A percentile compares a stretch with the other conserved stretches of the same genome.
Evolutionary conservation across 106 monocot genomes (phyloP).

Genomic region (Iris macrosiphon): DNA sequence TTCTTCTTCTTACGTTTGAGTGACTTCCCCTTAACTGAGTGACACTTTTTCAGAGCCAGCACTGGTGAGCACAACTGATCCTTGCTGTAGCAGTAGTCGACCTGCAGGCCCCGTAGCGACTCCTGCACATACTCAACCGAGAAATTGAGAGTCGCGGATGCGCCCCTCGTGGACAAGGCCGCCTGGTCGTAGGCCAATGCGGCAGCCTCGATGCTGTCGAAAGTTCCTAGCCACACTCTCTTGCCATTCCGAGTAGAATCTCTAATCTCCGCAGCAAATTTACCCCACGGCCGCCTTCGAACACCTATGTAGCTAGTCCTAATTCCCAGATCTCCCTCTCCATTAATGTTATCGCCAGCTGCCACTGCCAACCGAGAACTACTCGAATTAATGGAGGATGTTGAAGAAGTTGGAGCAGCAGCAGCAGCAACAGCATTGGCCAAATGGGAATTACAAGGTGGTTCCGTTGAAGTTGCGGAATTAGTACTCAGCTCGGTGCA

Average conservation of each 20-base stretch:
- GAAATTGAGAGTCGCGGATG: constrained; percentile 17
- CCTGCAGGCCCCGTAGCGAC: neutral
- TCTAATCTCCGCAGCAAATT: constrained; percentile 20
- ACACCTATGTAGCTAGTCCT: constrained; percentile 14
- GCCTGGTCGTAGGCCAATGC: constrained; percentile 29
- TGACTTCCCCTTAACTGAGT: neutral
- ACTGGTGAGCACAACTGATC: constrained; percentile 4
- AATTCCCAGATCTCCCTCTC: too few relatives aligned
- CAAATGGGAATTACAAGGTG: too few relatives aligned
- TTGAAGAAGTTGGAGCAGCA: too few relatives aligned
- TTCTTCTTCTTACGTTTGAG: too few relatives aligned
- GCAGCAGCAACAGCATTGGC: too few relatives aligned
- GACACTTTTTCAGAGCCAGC: constrained; percentile 2
- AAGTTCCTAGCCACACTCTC: constrained; percentile 24
- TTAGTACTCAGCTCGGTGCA: too few relatives aligned
- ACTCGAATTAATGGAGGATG: too few relatives aligned
- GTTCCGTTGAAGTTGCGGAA: too few relatives aligned
- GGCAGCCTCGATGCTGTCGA: constrained; percentile 22
- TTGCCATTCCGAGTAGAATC: constrained; percentile 8
- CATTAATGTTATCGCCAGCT: too few relatives aligned
- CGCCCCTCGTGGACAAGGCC: constrained; percentile 13
- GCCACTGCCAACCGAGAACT: too few relatives aligned
- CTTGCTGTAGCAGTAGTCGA: neutral
- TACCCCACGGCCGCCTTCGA: constrained; percentile 15
- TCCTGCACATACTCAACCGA: neutral